These are phyloP conservation scores for Domatiomyces catenatus DNA, from an alignment of 2,329 filamentous ascomycete species.

Conservation along the genomic window DNA sequence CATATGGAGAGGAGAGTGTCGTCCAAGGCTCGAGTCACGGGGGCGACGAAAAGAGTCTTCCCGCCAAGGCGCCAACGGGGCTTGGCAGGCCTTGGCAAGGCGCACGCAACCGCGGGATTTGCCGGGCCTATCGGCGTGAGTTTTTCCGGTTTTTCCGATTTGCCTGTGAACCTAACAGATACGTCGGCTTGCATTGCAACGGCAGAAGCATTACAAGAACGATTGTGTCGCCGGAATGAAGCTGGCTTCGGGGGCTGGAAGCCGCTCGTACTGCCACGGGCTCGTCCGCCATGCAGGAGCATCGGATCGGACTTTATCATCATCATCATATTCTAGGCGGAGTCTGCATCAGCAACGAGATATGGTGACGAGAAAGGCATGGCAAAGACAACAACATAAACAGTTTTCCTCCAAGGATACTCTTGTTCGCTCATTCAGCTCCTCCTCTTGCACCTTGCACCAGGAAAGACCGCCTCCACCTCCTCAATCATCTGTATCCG, in stretches of 20 bases:
- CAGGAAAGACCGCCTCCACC: not conserved
- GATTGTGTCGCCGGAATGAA: not conserved
- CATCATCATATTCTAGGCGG: not conserved
- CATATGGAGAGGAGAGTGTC: not conserved
- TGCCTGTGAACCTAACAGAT: too few species aligned
- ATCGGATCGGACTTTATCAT: not conserved
- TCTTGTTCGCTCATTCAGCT: not conserved
- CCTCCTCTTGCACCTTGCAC: not conserved
- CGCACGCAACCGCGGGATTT: too few species aligned
- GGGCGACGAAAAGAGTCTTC: too few species aligned
- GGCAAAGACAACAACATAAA: not conserved
- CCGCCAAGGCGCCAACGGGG: not conserved
- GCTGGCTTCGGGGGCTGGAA: not conserved
- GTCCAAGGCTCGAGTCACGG: too few species aligned
- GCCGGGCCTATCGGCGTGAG: not conserved
- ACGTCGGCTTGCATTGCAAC: not conserved
- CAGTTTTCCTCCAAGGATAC: not conserved
- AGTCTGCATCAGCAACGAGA: not conserved
- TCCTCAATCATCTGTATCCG: conserved; percentile 55
- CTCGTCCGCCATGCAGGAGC: not conserved
- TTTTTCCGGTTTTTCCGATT: not conserved
- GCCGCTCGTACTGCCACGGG: not conserved
- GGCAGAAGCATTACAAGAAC: not conserved
- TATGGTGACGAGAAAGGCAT: not conserved
- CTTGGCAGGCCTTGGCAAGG: not conserved